phyloP scores from a whole-genome alignment of 176 grass and related monocot genomes.

The Triticum turgidum region DNA sequence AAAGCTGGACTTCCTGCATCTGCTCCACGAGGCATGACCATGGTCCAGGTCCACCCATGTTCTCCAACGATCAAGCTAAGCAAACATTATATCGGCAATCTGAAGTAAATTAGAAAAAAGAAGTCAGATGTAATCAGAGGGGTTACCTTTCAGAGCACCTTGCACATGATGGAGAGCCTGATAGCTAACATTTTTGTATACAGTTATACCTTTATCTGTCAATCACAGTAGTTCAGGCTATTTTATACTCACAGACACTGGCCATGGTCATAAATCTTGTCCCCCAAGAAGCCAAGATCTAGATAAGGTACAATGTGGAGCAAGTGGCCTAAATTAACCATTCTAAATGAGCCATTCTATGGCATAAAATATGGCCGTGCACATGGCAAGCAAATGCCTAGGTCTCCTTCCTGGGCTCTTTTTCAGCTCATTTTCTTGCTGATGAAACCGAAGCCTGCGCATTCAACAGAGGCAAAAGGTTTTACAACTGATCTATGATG shows the following conservation, averaged over 20 bases:
- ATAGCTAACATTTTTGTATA: not conserved
- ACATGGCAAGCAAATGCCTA: conserved; percentile 27
- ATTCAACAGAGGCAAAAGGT: conserved; percentile 10
- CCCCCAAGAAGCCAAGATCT: conserved; percentile 7
- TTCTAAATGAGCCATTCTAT: conserved; percentile 6
- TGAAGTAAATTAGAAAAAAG: not conserved
- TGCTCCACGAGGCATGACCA: not conserved
- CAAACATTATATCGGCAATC: not conserved
- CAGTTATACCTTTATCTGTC: not conserved
- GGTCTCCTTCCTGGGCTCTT: not conserved
- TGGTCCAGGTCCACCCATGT: not conserved
- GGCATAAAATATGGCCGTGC: conserved; percentile 18
- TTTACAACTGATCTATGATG: conserved; percentile 29
- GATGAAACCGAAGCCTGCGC: conserved; percentile 14
- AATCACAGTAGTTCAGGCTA: not conserved
- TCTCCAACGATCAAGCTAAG: not conserved
- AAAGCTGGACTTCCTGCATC: not conserved
- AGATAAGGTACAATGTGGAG: conserved; percentile 2
- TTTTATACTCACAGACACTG: not conserved
- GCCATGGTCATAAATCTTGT: conserved; percentile 11
- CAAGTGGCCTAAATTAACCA: conserved; percentile 28
- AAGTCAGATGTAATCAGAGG: not conserved
- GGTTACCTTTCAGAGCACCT: not conserved
- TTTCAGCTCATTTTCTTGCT: conserved; percentile 9
- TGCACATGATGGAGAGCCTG: not conserved